Evolutionary conservation across 225 moss, liverwort and hornwort genomes (phyloP).

Genomic region (Ulota crispa): DNA sequence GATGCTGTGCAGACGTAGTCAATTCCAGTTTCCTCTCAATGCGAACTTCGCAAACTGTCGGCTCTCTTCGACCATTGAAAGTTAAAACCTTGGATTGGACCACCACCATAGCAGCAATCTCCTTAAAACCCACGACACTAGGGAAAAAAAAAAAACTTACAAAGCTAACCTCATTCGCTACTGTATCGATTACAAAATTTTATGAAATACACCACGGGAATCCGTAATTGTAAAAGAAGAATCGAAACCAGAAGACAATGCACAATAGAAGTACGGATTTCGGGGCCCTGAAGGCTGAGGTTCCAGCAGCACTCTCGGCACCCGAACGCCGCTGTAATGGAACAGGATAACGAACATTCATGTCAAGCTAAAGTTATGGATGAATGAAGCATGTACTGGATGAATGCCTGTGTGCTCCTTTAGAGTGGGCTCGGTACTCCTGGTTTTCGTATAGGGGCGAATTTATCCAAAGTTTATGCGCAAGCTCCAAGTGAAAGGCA

Average conservation of each 20-base stretch:
- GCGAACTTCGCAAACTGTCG: background rate
- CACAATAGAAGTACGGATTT: background rate
- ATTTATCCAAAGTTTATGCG: too few species aligned
- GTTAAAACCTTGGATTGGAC: constrained; percentile 1
- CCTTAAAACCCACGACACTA: constrained; percentile 22
- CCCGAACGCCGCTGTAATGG: background rate
- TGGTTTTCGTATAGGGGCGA: too few species aligned
- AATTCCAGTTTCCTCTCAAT: background rate
- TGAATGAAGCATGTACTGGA: background rate
- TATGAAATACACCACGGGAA: background rate
- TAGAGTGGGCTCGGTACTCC: background rate
- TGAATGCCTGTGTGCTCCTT: background rate
- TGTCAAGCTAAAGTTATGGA: background rate
- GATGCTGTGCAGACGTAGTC: background rate
- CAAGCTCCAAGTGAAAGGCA: too few species aligned
- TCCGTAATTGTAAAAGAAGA: background rate
- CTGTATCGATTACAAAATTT: background rate
- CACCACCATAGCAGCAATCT: background rate
- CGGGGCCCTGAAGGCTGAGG: background rate
- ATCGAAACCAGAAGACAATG: background rate
- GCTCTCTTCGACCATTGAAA: background rate
- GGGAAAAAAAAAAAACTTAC: too few species aligned
- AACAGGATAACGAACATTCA: constrained; percentile 25
- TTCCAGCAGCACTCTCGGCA: background rate
- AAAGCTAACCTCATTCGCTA: background rate